phyloP scores from a whole-genome alignment of 2,329 filamentous ascomycete species.

The Aspergillus proliferans region DNA sequence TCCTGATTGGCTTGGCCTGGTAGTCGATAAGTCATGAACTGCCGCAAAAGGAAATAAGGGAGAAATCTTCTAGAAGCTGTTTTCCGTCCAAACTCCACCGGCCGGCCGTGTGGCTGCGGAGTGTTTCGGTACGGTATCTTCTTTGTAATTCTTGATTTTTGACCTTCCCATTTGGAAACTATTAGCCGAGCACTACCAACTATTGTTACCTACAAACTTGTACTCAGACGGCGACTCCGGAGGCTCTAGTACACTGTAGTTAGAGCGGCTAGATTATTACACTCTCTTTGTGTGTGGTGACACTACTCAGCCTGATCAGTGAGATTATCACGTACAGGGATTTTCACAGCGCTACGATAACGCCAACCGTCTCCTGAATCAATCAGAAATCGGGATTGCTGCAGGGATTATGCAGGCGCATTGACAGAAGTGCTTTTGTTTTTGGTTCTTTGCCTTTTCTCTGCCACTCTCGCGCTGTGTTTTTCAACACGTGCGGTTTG shows the following conservation, averaged over 20 bases:
- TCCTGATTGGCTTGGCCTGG: neutral
- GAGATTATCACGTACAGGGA: no score
- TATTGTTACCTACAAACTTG: no score
- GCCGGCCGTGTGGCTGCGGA: neutral
- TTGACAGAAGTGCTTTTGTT: neutral
- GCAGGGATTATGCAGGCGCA: neutral
- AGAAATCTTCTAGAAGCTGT: constrained; percentile 21
- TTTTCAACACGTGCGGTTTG: neutral
- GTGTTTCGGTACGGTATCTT: neutral
- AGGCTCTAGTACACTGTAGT: no score
- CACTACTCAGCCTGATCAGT: no score
- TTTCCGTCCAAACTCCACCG: neutral
- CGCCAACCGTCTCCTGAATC: neutral
- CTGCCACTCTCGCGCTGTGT: no score
- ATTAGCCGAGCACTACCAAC: no score
- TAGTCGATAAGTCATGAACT: constrained; percentile 1
- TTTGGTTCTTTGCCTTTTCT: no score
- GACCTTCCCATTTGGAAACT: no score
- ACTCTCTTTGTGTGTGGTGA: no score
- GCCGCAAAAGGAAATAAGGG: constrained; percentile 17
- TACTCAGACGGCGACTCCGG: no score
- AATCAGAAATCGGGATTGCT: neutral
- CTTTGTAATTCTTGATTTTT: neutral
- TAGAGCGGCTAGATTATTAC: no score
- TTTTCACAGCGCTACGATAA: no score